Evolutionary conservation across 331 rosid genomes (phyloP).

Genomic region (Cydonia oblonga): DNA sequence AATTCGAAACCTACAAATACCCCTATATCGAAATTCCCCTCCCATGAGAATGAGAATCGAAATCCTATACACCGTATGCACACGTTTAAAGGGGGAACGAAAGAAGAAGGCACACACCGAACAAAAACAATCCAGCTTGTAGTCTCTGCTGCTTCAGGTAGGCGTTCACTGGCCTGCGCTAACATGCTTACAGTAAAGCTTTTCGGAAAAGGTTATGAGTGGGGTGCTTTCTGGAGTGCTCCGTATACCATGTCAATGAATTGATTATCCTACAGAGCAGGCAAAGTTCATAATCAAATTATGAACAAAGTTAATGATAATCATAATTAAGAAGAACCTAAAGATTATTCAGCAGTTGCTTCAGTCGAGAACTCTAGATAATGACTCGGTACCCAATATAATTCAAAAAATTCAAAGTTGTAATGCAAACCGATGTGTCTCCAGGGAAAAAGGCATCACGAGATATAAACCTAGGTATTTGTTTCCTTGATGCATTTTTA

Average conservation of each 20-base stretch:
- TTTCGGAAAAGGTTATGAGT: constrained; percentile 10
- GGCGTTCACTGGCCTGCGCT: background rate
- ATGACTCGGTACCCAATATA: background rate
- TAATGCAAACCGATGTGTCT: background rate
- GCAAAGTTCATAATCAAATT: background rate
- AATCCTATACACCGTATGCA: background rate
- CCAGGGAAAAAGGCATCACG: background rate
- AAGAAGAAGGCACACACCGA: background rate
- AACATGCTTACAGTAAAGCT: background rate
- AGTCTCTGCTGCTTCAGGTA: background rate
- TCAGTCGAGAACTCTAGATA: background rate
- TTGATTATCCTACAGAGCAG: constrained; percentile 53
- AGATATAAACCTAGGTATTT: background rate
- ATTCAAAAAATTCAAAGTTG: background rate
- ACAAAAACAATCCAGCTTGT: background rate
- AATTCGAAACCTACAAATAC: background rate
- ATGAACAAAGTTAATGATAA: constrained; percentile 1
- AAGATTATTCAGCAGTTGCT: background rate
- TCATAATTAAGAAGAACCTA: background rate
- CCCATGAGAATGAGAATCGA: background rate
- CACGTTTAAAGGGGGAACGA: too few relatives aligned
- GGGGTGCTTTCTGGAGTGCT: constrained; percentile 47
- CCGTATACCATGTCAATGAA: constrained; percentile 67
- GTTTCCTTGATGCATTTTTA: background rate
- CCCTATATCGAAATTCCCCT: background rate